These are phyloP conservation scores for Suzukiozyma palmioleophila DNA, from an alignment of 1,139 yeast genomes.

Conservation along the genomic window DNA sequence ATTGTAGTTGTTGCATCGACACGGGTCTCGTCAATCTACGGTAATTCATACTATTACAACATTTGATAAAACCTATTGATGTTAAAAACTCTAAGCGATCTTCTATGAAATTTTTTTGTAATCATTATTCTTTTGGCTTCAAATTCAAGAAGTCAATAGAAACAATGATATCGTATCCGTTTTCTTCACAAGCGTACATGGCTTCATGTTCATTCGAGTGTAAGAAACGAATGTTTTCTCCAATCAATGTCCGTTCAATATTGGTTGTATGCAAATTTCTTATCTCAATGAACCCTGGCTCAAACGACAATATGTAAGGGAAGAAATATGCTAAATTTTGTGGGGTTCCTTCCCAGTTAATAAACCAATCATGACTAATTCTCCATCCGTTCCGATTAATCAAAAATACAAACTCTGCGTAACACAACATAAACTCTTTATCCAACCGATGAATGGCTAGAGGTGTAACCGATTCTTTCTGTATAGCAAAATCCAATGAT, in stretches of 20 bases:
- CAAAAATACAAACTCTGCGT: slow-evolving; percentile 89
- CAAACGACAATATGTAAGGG: slow-evolving; percentile 90
- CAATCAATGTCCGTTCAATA: slow-evolving; percentile 83
- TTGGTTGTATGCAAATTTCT: slow-evolving; percentile 88
- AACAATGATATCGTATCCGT: slow-evolving; percentile 87
- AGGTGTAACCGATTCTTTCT: slow-evolving; percentile 77
- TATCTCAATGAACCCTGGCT: slow-evolving; percentile 84
- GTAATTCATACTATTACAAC: too few relatives aligned
- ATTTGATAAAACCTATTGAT: too few relatives aligned
- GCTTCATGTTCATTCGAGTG: slow-evolving; percentile 94
- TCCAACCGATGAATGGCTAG: slow-evolving; percentile 88
- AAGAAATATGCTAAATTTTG: slow-evolving; percentile 89
- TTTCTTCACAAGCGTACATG: slow-evolving; percentile 86
- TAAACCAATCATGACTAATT: slow-evolving; percentile 88
- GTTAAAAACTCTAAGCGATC: too few relatives aligned
- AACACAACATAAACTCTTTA: slow-evolving; percentile 80
- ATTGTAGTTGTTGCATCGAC: too few relatives aligned
- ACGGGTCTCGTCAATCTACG: too few relatives aligned
- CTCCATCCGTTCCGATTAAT: slow-evolving; percentile 97
- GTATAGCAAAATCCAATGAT: slow-evolving; percentile 90
- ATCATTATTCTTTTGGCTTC: slow-evolving; percentile 26
- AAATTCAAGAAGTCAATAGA: slow-evolving; percentile 75
- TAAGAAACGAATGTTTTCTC: slow-evolving; percentile 84
- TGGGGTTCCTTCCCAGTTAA: slow-evolving; percentile 96
- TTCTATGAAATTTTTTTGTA: background rate